Percentiles rank a stretch among this genome's conserved stretches.
Conservation (phyloP, 352 stramenopile genomes). For the Globisporangium paroecandrum region DNA sequence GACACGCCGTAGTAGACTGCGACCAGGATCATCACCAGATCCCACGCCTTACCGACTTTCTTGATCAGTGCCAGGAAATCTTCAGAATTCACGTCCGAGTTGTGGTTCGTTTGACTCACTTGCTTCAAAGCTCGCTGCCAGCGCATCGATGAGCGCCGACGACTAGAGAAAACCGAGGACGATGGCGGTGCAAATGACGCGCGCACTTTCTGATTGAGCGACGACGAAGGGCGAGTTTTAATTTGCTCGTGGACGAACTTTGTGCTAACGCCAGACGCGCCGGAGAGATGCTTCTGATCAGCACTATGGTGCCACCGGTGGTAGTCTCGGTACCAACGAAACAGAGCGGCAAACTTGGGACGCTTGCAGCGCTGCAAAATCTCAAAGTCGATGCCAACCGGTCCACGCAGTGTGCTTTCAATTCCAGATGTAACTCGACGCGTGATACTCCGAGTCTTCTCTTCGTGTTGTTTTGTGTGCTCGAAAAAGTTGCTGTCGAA, state of each 20-base stretch:
- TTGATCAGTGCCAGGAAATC: slow-evolving; percentile 44
- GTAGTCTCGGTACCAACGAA: slow-evolving; percentile 42
- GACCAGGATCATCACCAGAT: slow-evolving; percentile 44
- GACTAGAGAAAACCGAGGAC: slow-evolving; percentile 9
- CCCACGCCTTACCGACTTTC: slow-evolving; percentile 38
- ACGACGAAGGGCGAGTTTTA: background rate
- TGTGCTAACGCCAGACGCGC: background rate
- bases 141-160: slow-evolving; percentile 13
- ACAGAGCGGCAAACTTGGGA: slow-evolving; percentile 39
- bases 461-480: slow-evolving; percentile 23
- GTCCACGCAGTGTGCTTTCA: slow-evolving; percentile 24
- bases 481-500: slow-evolving; percentile 49
- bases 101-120: background rate
- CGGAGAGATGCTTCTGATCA: background rate
- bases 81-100: slow-evolving; percentile 18
- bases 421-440: slow-evolving; percentile 19
- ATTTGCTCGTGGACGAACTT: background rate
- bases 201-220: background rate
- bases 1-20: slow-evolving; percentile 41
- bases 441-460: background rate
- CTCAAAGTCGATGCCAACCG: slow-evolving; percentile 49
- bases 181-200: background rate
- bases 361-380: slow-evolving; percentile 49
- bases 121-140: slow-evolving; percentile 14
- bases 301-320: slow-evolving; percentile 26